Base-by-base conservation (phyloP, 2,329 filamentous ascomycete species). In the Fusarium haematococcum region DNA sequence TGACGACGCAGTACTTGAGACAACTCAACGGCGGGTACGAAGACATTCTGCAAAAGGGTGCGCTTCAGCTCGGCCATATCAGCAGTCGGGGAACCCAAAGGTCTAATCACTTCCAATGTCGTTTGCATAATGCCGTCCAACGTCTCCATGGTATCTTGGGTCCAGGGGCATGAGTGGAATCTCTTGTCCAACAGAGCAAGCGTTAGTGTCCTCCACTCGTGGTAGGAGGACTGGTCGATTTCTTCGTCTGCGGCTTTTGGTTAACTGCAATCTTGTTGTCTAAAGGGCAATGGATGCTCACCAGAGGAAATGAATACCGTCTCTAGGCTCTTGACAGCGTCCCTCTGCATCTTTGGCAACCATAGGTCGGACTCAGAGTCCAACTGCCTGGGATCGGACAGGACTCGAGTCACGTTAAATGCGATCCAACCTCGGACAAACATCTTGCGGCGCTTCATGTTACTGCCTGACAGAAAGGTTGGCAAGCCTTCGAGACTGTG, bases 361-460 rank as follows among this genome's bases (percentile, higher is more conserved):
- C 50, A 56, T 2, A 56, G 5, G 30, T 56, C 50, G 3, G 27
- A 10, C 13, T 8, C n/a, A 14, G 6, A 20, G 11, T 35, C 50
- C 5, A 1, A 4, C 2, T 2, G 7, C 7, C 9, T 13, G 3
- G 6, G 11, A 14, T 6, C 30, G 3, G 11, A 2, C 2, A 56
- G 6, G 13, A 32, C 13, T 10, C 30, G 50, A 33, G 50, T 10
- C 50, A 56, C 50, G 30, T 35, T 56, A 3, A 56, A 20, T 1
- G 50, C 50, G n/a, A 56, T 9, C 50, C 50, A 56, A 2, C 50
- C 50, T 3, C 50, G 30, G 6, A 56, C 14, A 20, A 35, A 56
- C 50, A 32, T 56, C 30, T 5, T 56, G 7, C 50, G 50, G 8
- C 50, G 50, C 11, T 56, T 56, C n/a, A 8, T 56, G 27, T 56